These are phyloP conservation scores for Curvularia sp. DNA, from an alignment of 2,329 filamentous ascomycete species.

Conservation along the genomic window DNA sequence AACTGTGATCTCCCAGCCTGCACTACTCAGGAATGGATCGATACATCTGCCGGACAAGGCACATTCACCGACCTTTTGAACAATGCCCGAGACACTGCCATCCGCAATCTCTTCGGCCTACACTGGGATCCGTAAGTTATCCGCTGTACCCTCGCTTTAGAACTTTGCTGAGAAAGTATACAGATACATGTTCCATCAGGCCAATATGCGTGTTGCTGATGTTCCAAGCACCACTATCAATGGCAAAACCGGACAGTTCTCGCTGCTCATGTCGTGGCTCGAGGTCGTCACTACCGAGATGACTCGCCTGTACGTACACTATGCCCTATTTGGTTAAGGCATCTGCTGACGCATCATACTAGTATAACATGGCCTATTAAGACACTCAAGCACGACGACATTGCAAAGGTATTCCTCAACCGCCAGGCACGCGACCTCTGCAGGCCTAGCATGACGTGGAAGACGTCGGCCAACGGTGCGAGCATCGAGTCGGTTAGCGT, in stretches of 20 bases:
- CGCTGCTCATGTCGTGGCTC: conserved; percentile 65
- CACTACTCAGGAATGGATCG: conserved; percentile 66
- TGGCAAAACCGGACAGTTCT: conserved; percentile 55
- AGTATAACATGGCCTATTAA: conserved; percentile 60
- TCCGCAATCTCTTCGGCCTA: conserved; percentile 63
- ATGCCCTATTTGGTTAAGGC: background rate
- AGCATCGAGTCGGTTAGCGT: conserved; percentile 61
- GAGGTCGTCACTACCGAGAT: conserved; percentile 63
- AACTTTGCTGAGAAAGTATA: conserved; percentile 11
- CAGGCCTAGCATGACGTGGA: conserved; percentile 58
- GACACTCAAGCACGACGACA: conserved; percentile 64
- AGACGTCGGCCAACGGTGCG: conserved; percentile 51
- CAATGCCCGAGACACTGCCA: conserved; percentile 61
- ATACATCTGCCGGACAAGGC: conserved; percentile 63
- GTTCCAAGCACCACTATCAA: conserved; percentile 58
- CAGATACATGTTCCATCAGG: conserved; percentile 69
- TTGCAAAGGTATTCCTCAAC: conserved; percentile 59
- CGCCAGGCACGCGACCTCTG: conserved; percentile 63
- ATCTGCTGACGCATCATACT: conserved; percentile 12
- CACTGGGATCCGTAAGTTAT: conserved; percentile 56
- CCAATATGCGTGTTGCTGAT: conserved; percentile 62
- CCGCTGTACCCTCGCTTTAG: background rate
- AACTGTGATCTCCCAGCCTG: conserved; percentile 66
- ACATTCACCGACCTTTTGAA: conserved; percentile 60
- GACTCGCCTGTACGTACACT: conserved; percentile 53